Evolutionary conservation across 805 yeast genomes (phyloP).

Genomic region (Soucietia sequanensis): DNA sequence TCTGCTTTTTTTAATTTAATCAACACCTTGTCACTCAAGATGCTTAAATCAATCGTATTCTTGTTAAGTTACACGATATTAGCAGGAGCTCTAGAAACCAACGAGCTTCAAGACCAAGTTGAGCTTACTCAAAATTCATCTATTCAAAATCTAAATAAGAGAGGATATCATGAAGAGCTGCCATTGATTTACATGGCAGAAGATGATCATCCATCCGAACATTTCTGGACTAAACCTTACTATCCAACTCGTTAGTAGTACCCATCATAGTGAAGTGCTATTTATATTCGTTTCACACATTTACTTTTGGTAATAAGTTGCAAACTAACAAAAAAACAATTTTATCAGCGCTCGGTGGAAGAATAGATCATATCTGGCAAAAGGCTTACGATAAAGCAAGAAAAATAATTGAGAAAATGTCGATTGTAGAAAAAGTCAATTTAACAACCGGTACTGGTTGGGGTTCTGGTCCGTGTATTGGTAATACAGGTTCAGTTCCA

Average conservation of each 20-base stretch:
- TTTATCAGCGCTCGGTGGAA: constrained; percentile 41
- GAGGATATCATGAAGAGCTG: constrained; percentile 31
- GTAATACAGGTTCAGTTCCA: constrained; percentile 59
- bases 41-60: no score
- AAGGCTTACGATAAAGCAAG: constrained; percentile 56
- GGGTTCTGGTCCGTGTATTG: constrained; percentile 62
- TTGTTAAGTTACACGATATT: no score
- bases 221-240: constrained; percentile 27
- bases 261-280: background rate
- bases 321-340: constrained; percentile 1
- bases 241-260: constrained; percentile 38
- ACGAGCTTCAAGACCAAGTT: no score
- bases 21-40: no score
- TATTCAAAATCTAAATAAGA: constrained; percentile 12
- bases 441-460: constrained; percentile 64
- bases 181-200: constrained; percentile 26
- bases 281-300: background rate
- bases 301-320: background rate
- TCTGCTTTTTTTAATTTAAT: no score
- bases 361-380: constrained; percentile 53
- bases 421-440: constrained; percentile 58
- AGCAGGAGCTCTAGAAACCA: no score
- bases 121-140: no score
- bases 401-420: constrained; percentile 53
- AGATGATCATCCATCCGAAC: constrained; percentile 25